Percentiles rank a stretch among this genome's conserved stretches.
Evolutionary conservation across 2,329 filamentous ascomycete species (phyloP).

Genomic region (Colletotrichum godetiae): DNA sequence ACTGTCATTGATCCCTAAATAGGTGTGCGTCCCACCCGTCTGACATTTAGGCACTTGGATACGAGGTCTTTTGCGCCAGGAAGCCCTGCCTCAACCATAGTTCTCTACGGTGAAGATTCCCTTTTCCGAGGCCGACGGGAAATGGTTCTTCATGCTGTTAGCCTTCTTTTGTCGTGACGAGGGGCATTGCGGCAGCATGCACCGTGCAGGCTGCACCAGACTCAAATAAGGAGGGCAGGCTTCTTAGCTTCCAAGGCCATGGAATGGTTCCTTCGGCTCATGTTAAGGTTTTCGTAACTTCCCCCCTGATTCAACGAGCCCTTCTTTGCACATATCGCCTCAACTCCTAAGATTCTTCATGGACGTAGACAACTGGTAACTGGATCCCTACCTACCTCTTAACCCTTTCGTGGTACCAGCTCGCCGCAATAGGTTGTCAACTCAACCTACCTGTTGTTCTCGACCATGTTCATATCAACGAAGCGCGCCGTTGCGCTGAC

Average conservation of each 20-base stretch:
- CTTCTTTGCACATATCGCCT: too few species aligned
- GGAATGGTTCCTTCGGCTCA: too few species aligned
- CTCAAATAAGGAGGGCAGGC: too few species aligned
- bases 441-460: background rate
- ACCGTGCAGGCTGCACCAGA: too few species aligned
- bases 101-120: background rate
- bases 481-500: slow-evolving; percentile 13
- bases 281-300: too few species aligned
- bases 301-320: too few species aligned
- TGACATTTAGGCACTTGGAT: background rate
- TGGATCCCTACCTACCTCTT: too few species aligned
- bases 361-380: too few species aligned
- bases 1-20: background rate
- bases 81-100: background rate
- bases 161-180: too few species aligned
- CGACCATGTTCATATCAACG: slow-evolving; percentile 15
- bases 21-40: background rate
- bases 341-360: too few species aligned
- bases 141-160: background rate
- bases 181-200: too few species aligned
- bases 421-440: background rate
- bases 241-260: too few species aligned
- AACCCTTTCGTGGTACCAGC: background rate
- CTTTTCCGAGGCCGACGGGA: background rate
- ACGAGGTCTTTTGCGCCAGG: slow-evolving; percentile 17